These are phyloP conservation scores for Brettanomyces bruxellensis DNA, from an alignment of 805 yeast genomes.

Conservation along the genomic window DNA sequence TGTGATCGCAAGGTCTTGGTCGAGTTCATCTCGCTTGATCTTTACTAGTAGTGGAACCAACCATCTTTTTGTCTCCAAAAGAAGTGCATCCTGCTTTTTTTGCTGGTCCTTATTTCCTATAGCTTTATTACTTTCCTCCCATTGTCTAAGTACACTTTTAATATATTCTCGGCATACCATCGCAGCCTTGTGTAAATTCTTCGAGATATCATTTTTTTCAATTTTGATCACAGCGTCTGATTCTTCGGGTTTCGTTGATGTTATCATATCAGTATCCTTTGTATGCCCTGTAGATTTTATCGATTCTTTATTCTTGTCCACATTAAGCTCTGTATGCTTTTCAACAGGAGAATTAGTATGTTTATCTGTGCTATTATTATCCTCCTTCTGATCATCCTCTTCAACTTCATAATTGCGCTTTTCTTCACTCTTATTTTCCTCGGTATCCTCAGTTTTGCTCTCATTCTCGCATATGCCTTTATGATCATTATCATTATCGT, in stretches of 20 bases:
- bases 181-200: conserved; percentile 23
- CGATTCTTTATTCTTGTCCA: too few relatives aligned
- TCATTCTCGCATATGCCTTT: too few relatives aligned
- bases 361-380: neutral
- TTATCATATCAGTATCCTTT: neutral
- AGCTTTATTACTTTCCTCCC: conserved; percentile 23
- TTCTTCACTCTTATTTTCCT: neutral
- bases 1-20: conserved; percentile 37
- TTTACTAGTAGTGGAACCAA: conserved; percentile 45
- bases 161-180: conserved; percentile 40
- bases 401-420: neutral
- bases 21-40: conserved; percentile 36
- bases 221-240: neutral
- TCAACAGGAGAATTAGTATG: too few relatives aligned
- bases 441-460: too few relatives aligned
- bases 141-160: conserved; percentile 30
- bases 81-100: conserved; percentile 7
- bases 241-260: neutral
- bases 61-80: conserved; percentile 39
- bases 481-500: too few relatives aligned
- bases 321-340: too few relatives aligned
- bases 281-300: too few relatives aligned
- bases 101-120: neutral
- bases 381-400: neutral
- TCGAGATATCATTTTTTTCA: neutral